Percentiles rank a stretch among this genome's conserved stretches.
These are phyloP conservation scores for Cercophora newfieldiana DNA, from an alignment of 495 filamentous ascomycete genomes.

Conservation along the genomic window DNA sequence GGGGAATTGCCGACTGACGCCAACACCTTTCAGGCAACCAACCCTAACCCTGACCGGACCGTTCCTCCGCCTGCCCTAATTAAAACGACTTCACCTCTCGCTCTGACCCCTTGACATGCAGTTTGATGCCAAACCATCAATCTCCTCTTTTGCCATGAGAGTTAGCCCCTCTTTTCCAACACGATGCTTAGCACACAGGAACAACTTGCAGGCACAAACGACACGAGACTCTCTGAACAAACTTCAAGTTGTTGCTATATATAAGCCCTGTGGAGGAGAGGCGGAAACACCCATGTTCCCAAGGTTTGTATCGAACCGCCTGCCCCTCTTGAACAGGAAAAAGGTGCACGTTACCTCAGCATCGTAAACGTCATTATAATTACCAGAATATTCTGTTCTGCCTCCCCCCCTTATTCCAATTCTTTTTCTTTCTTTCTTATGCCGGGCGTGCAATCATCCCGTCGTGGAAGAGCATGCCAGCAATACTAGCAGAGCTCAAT, in stretches of 20 bases:
- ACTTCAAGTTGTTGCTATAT: no score
- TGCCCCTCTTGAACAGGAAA: not conserved
- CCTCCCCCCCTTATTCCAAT: not conserved
- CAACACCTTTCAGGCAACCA: not conserved
- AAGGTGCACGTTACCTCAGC: not conserved
- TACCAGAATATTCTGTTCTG: not conserved
- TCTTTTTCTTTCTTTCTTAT: not conserved
- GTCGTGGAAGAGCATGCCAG: slow-evolving; percentile 55
- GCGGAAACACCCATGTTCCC: not conserved
- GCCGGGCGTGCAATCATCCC: not conserved
- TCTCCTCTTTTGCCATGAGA: no score
- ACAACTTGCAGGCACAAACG: no score
- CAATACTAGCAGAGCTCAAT: slow-evolving; percentile 77
- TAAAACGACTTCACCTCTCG: no score
- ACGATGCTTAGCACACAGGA: no score
- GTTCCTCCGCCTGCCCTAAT: no score
- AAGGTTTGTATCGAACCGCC: not conserved
- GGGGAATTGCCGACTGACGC: not conserved
- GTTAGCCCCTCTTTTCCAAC: no score
- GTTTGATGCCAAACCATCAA: no score
- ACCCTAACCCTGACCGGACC: not conserved
- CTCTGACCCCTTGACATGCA: no score
- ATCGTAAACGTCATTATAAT: not conserved
- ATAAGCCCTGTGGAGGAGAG: no score
- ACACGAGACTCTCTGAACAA: no score